Conservation (phyloP, 352 stramenopile species). For the Globisporangium camurandrum region DNA sequence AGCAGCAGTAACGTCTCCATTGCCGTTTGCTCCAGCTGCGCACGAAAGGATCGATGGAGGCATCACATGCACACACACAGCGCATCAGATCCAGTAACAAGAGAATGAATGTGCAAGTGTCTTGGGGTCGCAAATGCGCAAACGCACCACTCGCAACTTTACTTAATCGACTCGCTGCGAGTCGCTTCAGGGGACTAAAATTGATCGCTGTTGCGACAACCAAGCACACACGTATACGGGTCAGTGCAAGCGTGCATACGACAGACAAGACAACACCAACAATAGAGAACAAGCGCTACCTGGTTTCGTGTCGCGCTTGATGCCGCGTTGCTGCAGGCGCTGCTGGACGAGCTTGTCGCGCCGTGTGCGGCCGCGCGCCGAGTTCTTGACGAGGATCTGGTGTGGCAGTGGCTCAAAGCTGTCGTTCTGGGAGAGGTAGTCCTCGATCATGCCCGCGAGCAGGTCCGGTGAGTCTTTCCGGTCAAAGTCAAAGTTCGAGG, state of each 20-base stretch:
- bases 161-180: neutral
- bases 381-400: conserved; percentile 51
- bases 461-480: conserved; percentile 41
- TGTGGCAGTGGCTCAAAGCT: conserved; percentile 34
- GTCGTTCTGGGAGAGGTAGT: conserved; percentile 45
- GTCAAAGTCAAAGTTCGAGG: conserved; percentile 48
- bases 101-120: neutral
- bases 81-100: neutral
- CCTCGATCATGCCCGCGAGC: conserved; percentile 39
- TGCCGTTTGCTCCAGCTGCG: neutral
- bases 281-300: neutral
- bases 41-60: too few species aligned
- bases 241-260: neutral
- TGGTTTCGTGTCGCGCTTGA: conserved; percentile 16
- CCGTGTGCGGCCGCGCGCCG: conserved; percentile 17
- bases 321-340: conserved; percentile 14
- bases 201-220: conserved; percentile 1
- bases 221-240: neutral
- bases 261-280: neutral
- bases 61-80: neutral
- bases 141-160: too few species aligned
- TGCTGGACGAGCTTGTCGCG: conserved; percentile 26
- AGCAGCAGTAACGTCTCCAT: neutral
- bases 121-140: neutral
- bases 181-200: conserved; percentile 1